Evolutionary conservation across 1,284 basidiomycete genomes (phyloP).

Genomic region (Malassezia japonica): DNA sequence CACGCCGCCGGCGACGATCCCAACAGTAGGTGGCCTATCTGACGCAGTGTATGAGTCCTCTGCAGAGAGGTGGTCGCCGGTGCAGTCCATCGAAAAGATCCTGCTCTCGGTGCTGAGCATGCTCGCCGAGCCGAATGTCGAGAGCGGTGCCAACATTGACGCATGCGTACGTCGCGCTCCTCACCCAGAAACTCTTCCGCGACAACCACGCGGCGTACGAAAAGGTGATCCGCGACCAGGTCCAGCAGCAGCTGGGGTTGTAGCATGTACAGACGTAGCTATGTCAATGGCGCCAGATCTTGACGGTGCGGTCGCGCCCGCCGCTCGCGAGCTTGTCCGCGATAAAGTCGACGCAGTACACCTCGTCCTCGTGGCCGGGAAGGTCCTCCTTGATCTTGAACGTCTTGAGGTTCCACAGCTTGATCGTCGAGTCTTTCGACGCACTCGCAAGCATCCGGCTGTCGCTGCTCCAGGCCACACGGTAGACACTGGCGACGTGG

Average conservation of each 20-base stretch:
- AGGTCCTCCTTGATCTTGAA: constrained; percentile 81
- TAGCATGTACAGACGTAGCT: constrained; percentile 13
- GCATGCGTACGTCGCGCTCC: constrained; percentile 48
- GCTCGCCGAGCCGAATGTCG: constrained; percentile 99
- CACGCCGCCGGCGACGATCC: constrained; percentile 89
- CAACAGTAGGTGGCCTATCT: constrained; percentile 39
- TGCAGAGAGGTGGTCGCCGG: constrained; percentile 94
- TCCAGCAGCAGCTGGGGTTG: constrained; percentile 44
- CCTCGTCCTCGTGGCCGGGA: constrained; percentile 92
- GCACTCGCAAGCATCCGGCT: constrained; percentile 82
- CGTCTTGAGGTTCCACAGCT: constrained; percentile 43
- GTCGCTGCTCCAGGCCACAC: constrained; percentile 90
- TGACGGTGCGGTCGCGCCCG: constrained; percentile 59
- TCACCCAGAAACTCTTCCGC: constrained; percentile 40
- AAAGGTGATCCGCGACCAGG: constrained; percentile 35
- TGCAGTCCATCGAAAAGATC: constrained; percentile 94
- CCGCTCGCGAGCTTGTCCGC: constrained; percentile 96
- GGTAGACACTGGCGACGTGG: constrained; percentile 87
- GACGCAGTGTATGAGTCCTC: constrained; percentile 63
- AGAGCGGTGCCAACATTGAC: constrained; percentile 95
- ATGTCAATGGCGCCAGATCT: constrained; percentile 51
- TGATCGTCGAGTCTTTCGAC: constrained; percentile 83
- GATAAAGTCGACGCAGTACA: constrained; percentile 69
- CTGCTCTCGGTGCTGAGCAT: constrained; percentile 83
- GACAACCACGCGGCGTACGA: constrained; percentile 44